Evolutionary conservation across 768 basidiomycete genomes (phyloP).

Genomic region (Hemileccinum impolitum): DNA sequence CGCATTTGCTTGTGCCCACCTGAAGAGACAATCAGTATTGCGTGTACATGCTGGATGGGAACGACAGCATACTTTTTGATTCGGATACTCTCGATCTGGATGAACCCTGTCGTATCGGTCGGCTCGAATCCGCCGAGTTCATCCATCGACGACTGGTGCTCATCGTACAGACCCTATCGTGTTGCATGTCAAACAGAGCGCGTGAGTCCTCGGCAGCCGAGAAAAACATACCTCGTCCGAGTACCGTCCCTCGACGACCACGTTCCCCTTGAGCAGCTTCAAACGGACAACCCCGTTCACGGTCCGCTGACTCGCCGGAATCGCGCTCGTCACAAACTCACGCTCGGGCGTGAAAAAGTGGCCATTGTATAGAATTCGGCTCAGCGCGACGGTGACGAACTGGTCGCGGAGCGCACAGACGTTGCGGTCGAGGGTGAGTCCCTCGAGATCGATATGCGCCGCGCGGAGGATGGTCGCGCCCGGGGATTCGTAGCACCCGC

Average conservation of each 20-base stretch:
- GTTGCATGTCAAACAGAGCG: neutral
- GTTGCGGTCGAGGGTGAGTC: constrained; percentile 96
- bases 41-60: neutral
- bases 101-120: constrained; percentile 93
- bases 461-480: constrained; percentile 93
- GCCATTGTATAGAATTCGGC: constrained; percentile 94
- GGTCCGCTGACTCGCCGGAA: constrained; percentile 92
- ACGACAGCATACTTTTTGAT: constrained; percentile 80
- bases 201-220: too few relatives aligned
- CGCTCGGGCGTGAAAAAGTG: constrained; percentile 99
- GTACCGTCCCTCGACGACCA: constrained; percentile 86
- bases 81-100: constrained; percentile 95
- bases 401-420: constrained; percentile 93
- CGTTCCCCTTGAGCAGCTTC: constrained; percentile 95
- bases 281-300: constrained; percentile 92
- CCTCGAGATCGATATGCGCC: constrained; percentile 96
- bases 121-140: constrained; percentile 98
- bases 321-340: constrained; percentile 87
- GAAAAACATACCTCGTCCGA: constrained; percentile 60
- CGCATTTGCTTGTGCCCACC: constrained; percentile 86
- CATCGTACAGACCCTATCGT: constrained; percentile 88
- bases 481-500: constrained; percentile 99
- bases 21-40: constrained; percentile 25
- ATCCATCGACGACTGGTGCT: constrained; percentile 95
- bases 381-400: constrained; percentile 88